Evolutionary conservation across 306 rosid genomes (phyloP), one percentile per base, ranked within the genome.

Genomic region (Corylus americana): DNA sequence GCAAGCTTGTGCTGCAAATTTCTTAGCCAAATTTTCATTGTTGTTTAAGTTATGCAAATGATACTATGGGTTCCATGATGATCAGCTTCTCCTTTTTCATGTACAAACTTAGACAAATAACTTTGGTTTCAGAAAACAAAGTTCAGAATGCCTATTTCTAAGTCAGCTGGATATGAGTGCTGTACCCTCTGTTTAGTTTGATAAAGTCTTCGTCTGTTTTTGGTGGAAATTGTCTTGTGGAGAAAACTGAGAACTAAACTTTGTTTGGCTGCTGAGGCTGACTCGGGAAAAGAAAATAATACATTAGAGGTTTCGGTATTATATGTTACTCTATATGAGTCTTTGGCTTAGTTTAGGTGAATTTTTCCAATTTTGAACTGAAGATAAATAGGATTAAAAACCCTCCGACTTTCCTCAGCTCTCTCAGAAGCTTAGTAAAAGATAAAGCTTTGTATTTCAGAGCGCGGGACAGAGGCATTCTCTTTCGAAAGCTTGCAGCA

Each of bases 21-120:
- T 57, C 76, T 66, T 72, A 78, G 72, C 85, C 73, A 70, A 27
- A 70, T 74, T 77, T 77, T 77, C 78, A 7, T 82, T 63, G 22
- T 78, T 62, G 83, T 76, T 59, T 78, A 70, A 74, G 76, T 81
- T 29, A 69, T 73, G 85, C 77, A 76, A 81, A 85, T 86, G 74
- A 78, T 35, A 35, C 20, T 54, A 25, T 59, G 77, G 77, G 82
- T 82, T 79, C 8, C 79, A 77, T 77, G 77, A 62, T 67, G 50
- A 59, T 63, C 74, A 5, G 16, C 47, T 59, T 74, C 67, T 70
- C 20, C 77, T 13, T 63, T 82, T 74, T 63, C 74, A 44, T 80
- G 83, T 77, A 69, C 84, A 80, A 77, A 67, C 84, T 78, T 71
- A 79, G 74, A 54, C 67, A 42, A 45, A 22, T 49, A 82, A 63